A percentile compares a stretch with the other conserved stretches of the same genome.
These are phyloP conservation scores for Kodamaea fungicola DNA, from an alignment of 1,139 yeast species.

Conservation along the genomic window DNA sequence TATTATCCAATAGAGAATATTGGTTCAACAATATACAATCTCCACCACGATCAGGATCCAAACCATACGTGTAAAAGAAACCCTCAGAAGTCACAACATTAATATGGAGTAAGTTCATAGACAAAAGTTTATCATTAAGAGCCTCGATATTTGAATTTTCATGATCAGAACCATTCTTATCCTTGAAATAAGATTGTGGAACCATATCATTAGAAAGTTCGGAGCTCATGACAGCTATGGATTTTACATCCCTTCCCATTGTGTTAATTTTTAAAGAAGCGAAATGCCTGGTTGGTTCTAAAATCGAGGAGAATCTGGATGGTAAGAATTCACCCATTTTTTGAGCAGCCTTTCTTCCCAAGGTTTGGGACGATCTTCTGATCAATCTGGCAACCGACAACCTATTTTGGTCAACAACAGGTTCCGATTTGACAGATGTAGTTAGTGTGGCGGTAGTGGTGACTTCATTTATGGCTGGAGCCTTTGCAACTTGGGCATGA, in stretches of 20 bases:
- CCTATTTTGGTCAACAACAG: slow-evolving; percentile 66
- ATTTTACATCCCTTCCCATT: slow-evolving; percentile 54
- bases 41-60: slow-evolving; percentile 89
- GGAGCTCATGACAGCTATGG: slow-evolving; percentile 56
- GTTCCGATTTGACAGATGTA: slow-evolving; percentile 40
- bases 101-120: slow-evolving; percentile 56
- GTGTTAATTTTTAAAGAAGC: slow-evolving; percentile 86
- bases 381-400: slow-evolving; percentile 70
- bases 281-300: slow-evolving; percentile 92
- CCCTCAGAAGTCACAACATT: slow-evolving; percentile 89
- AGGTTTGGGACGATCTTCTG: slow-evolving; percentile 52
- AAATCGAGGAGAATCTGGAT: slow-evolving; percentile 74
- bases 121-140: slow-evolving; percentile 29
- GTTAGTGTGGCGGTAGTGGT: slow-evolving; percentile 5
- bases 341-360: slow-evolving; percentile 78
- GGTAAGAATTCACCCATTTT: slow-evolving; percentile 88
- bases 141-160: slow-evolving; percentile 4
- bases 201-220: slow-evolving; percentile 39
- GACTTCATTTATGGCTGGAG: slow-evolving; percentile 25
- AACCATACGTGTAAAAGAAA: slow-evolving; percentile 74
- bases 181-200: slow-evolving; percentile 31
- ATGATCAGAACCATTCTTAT: slow-evolving; percentile 12
- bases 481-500: slow-evolving; percentile 7
- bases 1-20: slow-evolving; percentile 44
- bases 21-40: slow-evolving; percentile 82